Conservation (phyloP, 1,284 basidiomycete species). For the Rhodotorula sp. region DNA sequence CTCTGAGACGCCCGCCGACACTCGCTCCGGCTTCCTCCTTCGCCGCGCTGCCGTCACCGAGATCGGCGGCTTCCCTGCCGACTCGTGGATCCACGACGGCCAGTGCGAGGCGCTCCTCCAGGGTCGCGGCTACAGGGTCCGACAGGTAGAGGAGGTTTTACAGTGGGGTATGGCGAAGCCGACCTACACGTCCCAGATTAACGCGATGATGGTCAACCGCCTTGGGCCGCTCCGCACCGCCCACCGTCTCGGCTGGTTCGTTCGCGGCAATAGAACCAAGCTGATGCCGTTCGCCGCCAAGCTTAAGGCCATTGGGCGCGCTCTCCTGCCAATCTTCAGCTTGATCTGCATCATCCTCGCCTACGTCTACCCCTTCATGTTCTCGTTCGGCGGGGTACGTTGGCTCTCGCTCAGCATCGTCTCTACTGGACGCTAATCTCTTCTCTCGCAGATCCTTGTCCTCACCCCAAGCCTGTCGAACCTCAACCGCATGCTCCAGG, state of each 20-base stretch:
- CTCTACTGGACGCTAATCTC: neutral
- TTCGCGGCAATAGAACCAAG: constrained; percentile 29
- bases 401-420: neutral
- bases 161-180: constrained; percentile 41
- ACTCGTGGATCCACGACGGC: constrained; percentile 43
- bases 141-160: constrained; percentile 40
- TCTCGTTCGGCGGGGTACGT: constrained; percentile 40
- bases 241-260: constrained; percentile 39
- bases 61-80: constrained; percentile 44
- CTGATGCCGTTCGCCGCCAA: constrained; percentile 39
- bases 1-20: constrained; percentile 39
- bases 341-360: constrained; percentile 38
- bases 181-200: constrained; percentile 32
- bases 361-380: constrained; percentile 40
- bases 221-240: constrained; percentile 39
- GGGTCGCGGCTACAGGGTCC: constrained; percentile 41
- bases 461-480: constrained; percentile 33
- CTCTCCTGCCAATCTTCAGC: constrained; percentile 39
- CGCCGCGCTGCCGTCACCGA: constrained; percentile 42
- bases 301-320: constrained; percentile 32
- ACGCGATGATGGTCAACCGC: constrained; percentile 38
- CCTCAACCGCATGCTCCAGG: constrained; percentile 39
- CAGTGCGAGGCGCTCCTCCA: constrained; percentile 38
- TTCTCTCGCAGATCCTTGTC: constrained; percentile 17
- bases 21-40: constrained; percentile 43